phyloP scores from a whole-genome alignment of 192 early-diverging fungal species.

The Entomortierella parvispora region DNA sequence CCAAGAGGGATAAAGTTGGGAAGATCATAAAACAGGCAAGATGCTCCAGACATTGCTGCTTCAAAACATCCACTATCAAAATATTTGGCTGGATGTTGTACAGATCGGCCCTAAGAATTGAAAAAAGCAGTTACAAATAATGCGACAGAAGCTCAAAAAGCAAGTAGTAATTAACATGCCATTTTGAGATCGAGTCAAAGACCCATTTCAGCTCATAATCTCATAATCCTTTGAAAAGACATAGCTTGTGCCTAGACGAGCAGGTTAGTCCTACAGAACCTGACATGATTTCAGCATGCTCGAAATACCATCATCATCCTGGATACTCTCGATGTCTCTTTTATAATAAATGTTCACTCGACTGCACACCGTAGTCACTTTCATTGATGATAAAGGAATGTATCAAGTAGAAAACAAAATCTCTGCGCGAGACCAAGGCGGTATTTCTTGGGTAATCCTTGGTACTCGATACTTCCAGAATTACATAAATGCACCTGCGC shows the following conservation, averaged over 20 bases:
- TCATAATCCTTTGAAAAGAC: slow-evolving; percentile 3
- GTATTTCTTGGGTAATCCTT: slow-evolving; percentile 1
- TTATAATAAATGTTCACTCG: slow-evolving; percentile 10
- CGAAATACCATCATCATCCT: neutral
- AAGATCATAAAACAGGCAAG: slow-evolving; percentile 11
- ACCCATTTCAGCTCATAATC: slow-evolving; percentile 13
- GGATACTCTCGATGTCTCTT: neutral
- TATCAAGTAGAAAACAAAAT: slow-evolving; percentile 11
- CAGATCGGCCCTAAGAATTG: slow-evolving; percentile 6
- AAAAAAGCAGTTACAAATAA: neutral
- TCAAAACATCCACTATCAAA: slow-evolving; percentile 12
- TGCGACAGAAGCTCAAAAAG: too few relatives aligned
- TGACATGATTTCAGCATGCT: neutral
- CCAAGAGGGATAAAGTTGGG: slow-evolving; percentile 22
- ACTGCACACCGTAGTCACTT: neutral
- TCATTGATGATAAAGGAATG: slow-evolving; percentile 23
- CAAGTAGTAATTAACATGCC: slow-evolving; percentile 2
- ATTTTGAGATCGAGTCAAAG: slow-evolving; percentile 10
- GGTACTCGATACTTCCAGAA: slow-evolving; percentile 16
- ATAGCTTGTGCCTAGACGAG: slow-evolving; percentile 4
- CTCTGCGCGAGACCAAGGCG: slow-evolving; percentile 9
- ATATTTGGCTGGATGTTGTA: slow-evolving; percentile 4
- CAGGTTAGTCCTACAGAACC: neutral
- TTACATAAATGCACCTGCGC: slow-evolving; percentile 15
- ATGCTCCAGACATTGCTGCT: slow-evolving; percentile 14